Percentiles rank a stretch among this genome's conserved stretches.
These are phyloP conservation scores for button mushroom (Agaricus bisporus) DNA, from an alignment of 768 basidiomycete species.

Conservation along the genomic window DNA sequence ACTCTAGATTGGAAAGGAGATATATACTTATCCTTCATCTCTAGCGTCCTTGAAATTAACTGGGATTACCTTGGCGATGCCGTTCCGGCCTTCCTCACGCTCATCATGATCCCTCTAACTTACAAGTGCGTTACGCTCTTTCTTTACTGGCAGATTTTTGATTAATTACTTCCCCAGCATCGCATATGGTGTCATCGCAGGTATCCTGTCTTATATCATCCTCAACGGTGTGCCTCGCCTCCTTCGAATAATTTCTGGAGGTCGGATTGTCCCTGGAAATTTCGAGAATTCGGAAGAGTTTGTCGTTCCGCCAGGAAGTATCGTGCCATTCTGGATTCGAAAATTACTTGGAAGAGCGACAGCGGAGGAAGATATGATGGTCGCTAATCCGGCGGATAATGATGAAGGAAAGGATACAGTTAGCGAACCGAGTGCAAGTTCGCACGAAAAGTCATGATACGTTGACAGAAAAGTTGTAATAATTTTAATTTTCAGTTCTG, in stretches of 20 bases:
- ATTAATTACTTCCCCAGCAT: conserved; percentile 60
- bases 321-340: conserved; percentile 65
- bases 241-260: conserved; percentile 48
- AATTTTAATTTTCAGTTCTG: too few species aligned
- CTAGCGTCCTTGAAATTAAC: conserved; percentile 75
- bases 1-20: not conserved
- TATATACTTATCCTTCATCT: not conserved
- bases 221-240: conserved; percentile 66
- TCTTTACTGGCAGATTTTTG: not conserved
- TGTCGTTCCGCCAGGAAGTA: conserved; percentile 65
- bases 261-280: conserved; percentile 57
- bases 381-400: not conserved
- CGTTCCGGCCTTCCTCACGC: conserved; percentile 80
- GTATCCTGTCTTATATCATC: conserved; percentile 62
- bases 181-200: conserved; percentile 85
- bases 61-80: conserved; percentile 86
- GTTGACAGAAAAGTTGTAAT: too few species aligned
- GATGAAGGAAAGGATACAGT: not conserved
- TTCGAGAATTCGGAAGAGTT: conserved; percentile 63
- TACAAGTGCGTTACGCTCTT: conserved; percentile 47
- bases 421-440: not conserved
- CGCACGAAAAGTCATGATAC: not conserved
- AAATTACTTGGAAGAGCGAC: conserved; percentile 20
- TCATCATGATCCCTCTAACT: conserved; percentile 73
- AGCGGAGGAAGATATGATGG: not conserved